These are phyloP conservation scores for Nothophytophthora sp. DNA, from an alignment of 352 stramenopile genomes.

Conservation along the genomic window DNA sequence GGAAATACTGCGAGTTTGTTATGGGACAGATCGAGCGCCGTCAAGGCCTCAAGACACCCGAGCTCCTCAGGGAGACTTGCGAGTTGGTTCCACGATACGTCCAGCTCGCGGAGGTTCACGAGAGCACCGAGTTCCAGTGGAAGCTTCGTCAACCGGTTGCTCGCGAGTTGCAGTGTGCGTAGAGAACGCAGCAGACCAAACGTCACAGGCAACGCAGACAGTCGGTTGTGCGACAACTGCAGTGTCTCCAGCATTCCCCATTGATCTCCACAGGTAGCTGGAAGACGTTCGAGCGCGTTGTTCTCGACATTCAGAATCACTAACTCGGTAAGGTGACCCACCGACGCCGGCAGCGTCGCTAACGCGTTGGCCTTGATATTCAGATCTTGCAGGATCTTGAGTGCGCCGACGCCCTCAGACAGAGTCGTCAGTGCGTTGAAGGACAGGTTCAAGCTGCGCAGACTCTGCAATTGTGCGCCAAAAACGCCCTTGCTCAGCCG, in stretches of 20 bases:
- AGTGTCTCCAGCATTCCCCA: conserved; percentile 34
- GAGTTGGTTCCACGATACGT: conserved; percentile 69
- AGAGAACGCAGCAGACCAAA: conserved; percentile 43
- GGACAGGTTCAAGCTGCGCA: conserved; percentile 43
- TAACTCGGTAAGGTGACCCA: conserved; percentile 32
- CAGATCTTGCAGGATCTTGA: conserved; percentile 45
- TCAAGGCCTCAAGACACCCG: conserved; percentile 47
- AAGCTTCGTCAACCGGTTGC: conserved; percentile 42
- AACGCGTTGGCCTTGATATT: conserved; percentile 44
- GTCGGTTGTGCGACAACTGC: conserved; percentile 44
- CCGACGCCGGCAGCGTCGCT: conserved; percentile 20
- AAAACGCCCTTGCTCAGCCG: conserved; percentile 55
- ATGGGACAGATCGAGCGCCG: conserved; percentile 42
- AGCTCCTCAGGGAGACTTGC: conserved; percentile 55
- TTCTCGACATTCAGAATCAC: conserved; percentile 36
- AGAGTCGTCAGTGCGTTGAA: conserved; percentile 47
- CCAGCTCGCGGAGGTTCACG: conserved; percentile 43
- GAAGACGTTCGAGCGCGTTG: conserved; percentile 42
- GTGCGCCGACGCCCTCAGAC: conserved; percentile 35
- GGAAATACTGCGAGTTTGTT: conserved; percentile 57
- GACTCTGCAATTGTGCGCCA: conserved; percentile 21
- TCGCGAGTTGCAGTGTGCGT: conserved; percentile 31
- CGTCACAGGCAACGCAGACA: conserved; percentile 39
- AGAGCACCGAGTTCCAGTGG: conserved; percentile 58
- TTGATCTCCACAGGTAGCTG: conserved; percentile 23